Conservation (phyloP, 371 early-diverging fungal genomes). For the Mortierella sp. region DNA sequence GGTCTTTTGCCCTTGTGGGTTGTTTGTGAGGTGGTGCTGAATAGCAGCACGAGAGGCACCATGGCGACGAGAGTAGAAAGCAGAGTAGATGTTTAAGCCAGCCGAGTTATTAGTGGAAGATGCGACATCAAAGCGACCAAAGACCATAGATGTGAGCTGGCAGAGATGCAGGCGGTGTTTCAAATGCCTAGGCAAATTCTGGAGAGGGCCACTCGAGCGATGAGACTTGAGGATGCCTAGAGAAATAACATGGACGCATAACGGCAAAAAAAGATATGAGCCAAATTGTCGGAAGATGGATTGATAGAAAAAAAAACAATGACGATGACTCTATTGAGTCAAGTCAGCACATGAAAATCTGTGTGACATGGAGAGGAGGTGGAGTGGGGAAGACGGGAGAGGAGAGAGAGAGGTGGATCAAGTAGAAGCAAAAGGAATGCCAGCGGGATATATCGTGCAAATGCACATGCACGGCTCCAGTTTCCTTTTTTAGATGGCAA, state of each 20-base stretch:
- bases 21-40: slow-evolving; percentile 31
- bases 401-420: not conserved
- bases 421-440: not conserved
- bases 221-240: slow-evolving; percentile 70
- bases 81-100: slow-evolving; percentile 43
- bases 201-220: slow-evolving; percentile 60
- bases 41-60: slow-evolving; percentile 41
- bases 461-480: not conserved
- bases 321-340: slow-evolving; percentile 32
- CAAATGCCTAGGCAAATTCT: slow-evolving; percentile 61
- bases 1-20: slow-evolving; percentile 27
- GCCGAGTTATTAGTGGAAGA: slow-evolving; percentile 55
- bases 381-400: not conserved
- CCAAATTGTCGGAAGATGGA: not conserved
- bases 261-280: not conserved
- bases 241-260: not conserved
- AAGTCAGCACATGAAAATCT: not conserved
- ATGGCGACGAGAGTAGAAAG: slow-evolving; percentile 50
- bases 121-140: slow-evolving; percentile 73
- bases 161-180: slow-evolving; percentile 72
- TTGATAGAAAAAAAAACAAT: not conserved
- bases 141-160: slow-evolving; percentile 70
- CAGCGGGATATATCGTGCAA: not conserved
- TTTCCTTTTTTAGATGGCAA: slow-evolving; percentile 7
- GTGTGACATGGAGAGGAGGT: slow-evolving; percentile 1